phyloP scores from a whole-genome alignment of 2,329 filamentous ascomycete species.

The Aspergillus ibericus region DNA sequence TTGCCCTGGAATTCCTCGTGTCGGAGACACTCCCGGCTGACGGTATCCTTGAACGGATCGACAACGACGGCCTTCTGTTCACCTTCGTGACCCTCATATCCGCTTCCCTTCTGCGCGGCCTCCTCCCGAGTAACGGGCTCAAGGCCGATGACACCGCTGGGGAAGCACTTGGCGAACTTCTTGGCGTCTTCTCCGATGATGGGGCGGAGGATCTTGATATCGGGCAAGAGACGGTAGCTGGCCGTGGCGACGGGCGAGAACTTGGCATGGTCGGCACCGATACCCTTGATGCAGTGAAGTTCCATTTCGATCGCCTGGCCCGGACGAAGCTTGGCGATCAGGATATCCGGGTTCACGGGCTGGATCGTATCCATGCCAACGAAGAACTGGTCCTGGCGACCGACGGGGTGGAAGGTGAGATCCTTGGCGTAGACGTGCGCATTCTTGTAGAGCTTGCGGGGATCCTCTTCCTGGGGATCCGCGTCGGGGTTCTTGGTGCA shows the following conservation, averaged over 20 bases:
- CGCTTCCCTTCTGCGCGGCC: constrained; percentile 58
- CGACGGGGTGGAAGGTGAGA: constrained; percentile 73
- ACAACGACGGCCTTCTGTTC: constrained; percentile 84
- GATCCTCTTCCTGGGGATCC: constrained; percentile 71
- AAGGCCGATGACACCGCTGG: constrained; percentile 79
- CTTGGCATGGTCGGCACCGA: constrained; percentile 92
- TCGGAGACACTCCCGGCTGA: constrained; percentile 86
- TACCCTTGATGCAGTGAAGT: constrained; percentile 93
- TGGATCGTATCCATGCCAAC: constrained; percentile 65
- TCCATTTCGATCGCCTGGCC: constrained; percentile 82
- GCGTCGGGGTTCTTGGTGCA: constrained; percentile 79
- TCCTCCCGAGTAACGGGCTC: constrained; percentile 70
- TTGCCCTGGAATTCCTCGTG: constrained; percentile 94
- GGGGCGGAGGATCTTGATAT: constrained; percentile 78
- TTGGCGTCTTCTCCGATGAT: constrained; percentile 83
- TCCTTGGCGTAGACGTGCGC: constrained; percentile 79
- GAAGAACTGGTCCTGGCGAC: constrained; percentile 70
- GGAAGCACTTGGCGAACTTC: constrained; percentile 90
- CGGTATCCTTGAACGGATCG: constrained; percentile 90
- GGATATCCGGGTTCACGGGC: constrained; percentile 85
- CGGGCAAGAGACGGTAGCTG: constrained; percentile 85
- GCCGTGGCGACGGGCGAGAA: constrained; percentile 96
- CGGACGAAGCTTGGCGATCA: constrained; percentile 90
- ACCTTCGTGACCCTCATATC: constrained; percentile 72
- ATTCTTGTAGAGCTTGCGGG: constrained; percentile 79